These are phyloP conservation scores for Ceratobasidium sp. DNA, from an alignment of 1,284 basidiomycete species.

Conservation along the genomic window DNA sequence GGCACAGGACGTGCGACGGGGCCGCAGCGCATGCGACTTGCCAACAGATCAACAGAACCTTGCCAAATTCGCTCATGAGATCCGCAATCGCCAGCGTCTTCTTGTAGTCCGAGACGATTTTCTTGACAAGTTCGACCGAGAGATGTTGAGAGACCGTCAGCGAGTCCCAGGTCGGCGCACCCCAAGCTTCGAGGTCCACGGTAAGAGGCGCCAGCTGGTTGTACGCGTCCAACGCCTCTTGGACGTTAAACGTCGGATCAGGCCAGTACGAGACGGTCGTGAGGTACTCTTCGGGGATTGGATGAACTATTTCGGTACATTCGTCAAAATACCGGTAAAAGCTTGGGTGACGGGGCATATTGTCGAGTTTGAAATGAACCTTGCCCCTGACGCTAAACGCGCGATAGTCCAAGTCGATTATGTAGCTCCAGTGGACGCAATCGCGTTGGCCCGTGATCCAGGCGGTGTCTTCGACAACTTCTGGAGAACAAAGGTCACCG, in stretches of 20 bases:
- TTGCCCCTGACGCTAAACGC: conserved; percentile 37
- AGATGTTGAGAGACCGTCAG: conserved; percentile 22
- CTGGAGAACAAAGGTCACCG: not conserved
- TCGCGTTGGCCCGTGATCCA: not conserved
- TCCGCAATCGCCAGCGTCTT: not conserved
- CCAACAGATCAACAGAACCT: not conserved
- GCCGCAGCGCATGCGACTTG: conserved; percentile 5
- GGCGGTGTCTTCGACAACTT: not conserved
- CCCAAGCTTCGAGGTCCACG: not conserved
- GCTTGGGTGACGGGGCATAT: conserved; percentile 3
- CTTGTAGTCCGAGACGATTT: not conserved
- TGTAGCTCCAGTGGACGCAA: conserved; percentile 1
- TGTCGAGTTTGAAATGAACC: conserved; percentile 21
- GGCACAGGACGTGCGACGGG: not conserved
- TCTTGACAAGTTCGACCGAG: not conserved
- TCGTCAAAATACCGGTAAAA: not conserved
- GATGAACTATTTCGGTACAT: too few species aligned
- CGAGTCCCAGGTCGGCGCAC: conserved; percentile 16
- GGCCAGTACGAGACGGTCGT: conserved; percentile 19
- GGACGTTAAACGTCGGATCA: not conserved
- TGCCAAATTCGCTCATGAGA: not conserved
- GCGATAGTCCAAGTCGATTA: conserved; percentile 32
- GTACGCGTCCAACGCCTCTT: not conserved
- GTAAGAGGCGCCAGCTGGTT: not conserved
- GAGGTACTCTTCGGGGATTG: not conserved